These are phyloP conservation scores for Phyllosticta citribraziliensis DNA, from an alignment of 2,329 filamentous ascomycete species.

Conservation along the genomic window DNA sequence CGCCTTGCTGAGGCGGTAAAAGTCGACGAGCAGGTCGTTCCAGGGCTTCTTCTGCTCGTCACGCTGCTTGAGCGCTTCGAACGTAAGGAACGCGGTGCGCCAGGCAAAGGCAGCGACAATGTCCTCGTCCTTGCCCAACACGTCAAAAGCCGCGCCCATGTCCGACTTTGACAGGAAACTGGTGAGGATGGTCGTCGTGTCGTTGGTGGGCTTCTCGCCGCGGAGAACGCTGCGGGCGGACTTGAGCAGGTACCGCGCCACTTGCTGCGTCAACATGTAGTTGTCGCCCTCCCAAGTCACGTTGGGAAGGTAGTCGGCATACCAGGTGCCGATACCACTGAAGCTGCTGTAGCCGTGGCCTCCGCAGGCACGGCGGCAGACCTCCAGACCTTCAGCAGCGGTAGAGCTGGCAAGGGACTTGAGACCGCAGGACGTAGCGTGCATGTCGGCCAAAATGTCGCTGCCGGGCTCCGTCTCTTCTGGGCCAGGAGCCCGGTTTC, in stretches of 20 bases:
- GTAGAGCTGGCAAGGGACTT: constrained; percentile 64
- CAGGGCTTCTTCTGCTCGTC: constrained; percentile 67
- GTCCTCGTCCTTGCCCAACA: constrained; percentile 60
- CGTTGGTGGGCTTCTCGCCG: constrained; percentile 54
- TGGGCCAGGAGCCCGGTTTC: constrained; percentile 51
- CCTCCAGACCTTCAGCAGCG: constrained; percentile 64
- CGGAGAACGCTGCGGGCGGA: constrained; percentile 60
- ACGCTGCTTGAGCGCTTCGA: constrained; percentile 63
- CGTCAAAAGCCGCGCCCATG: constrained; percentile 63
- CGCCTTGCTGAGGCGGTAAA: constrained; percentile 65
- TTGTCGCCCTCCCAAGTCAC: constrained; percentile 70
- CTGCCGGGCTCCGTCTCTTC: constrained; percentile 58
- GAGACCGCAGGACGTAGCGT: constrained; percentile 66
- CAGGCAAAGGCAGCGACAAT: constrained; percentile 66
- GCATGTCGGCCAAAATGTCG: constrained; percentile 61
- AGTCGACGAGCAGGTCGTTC: constrained; percentile 70
- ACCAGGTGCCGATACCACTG: constrained; percentile 66
- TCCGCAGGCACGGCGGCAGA: constrained; percentile 65
- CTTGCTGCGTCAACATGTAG: constrained; percentile 75
- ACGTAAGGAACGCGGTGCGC: constrained; percentile 64
- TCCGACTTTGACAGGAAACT: constrained; percentile 56
- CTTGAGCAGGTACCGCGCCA: constrained; percentile 66
- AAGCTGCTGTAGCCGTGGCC: constrained; percentile 69
- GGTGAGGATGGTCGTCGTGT: constrained; percentile 57
- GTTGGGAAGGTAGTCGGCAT: constrained; percentile 65